Evolutionary conservation across 2,329 filamentous ascomycete species (phyloP).

Genomic region (Apiospora sp.): DNA sequence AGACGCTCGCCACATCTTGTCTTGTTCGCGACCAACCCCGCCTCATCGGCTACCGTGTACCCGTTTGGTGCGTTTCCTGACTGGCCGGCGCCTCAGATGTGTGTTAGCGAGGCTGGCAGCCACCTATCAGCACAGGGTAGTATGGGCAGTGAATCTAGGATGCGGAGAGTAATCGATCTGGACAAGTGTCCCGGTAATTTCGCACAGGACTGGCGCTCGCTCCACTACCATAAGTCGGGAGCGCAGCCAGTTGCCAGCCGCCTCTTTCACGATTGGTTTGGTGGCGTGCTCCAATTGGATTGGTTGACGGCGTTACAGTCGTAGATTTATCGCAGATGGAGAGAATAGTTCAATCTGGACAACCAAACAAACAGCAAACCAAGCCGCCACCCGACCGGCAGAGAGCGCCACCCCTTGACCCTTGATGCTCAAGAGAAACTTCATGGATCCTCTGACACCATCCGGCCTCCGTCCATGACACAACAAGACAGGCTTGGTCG

Average conservation of each 20-base stretch:
- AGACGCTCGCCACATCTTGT: not conserved
- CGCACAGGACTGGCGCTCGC: not conserved
- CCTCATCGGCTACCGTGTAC: not conserved
- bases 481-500: not conserved
- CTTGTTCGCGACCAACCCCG: not conserved
- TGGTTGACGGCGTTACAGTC: not conserved
- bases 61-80: not conserved
- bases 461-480: conserved; percentile 2
- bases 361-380: not conserved
- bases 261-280: not conserved
- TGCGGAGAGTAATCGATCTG: conserved; percentile 18
- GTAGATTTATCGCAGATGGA: not conserved
- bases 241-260: not conserved
- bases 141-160: conserved; percentile 15
- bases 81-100: not conserved
- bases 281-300: conserved; percentile 4
- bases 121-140: not conserved
- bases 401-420: not conserved
- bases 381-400: not conserved
- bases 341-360: not conserved
- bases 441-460: conserved; percentile 7
- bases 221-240: not conserved
- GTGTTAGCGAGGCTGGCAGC: not conserved
- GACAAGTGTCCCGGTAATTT: conserved; percentile 16
- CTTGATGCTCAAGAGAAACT: conserved; percentile 3